Evolutionary conservation across 345 rosid species (phyloP).

Genomic region (Eucalyptus marginata): DNA sequence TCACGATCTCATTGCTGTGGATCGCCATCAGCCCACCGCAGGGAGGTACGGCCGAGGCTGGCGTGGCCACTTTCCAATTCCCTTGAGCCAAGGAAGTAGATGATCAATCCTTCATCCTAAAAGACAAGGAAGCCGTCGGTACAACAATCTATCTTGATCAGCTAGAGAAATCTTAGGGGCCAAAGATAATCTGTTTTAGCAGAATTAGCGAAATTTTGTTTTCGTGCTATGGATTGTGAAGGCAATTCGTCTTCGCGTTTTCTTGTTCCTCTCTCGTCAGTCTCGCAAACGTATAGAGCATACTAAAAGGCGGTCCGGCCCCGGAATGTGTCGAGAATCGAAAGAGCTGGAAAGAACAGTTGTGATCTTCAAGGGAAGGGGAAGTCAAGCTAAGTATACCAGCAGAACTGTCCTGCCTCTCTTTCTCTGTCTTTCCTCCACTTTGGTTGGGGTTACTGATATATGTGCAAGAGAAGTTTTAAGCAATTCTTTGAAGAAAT

Average conservation of each 20-base stretch:
- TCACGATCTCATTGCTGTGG: slow-evolving; percentile 76
- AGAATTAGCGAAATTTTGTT: background rate
- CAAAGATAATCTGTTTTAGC: background rate
- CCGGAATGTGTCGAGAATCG: background rate
- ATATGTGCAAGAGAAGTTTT: background rate
- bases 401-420: background rate
- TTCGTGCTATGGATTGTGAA: background rate
- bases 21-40: slow-evolving; percentile 54
- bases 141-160: background rate
- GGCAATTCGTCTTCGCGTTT: background rate
- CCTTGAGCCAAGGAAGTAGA: background rate
- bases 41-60: background rate
- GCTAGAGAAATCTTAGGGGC: background rate
- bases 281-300: background rate
- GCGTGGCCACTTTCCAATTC: background rate
- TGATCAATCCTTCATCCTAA: background rate
- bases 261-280: background rate
- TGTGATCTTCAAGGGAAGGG: background rate
- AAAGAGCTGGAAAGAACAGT: background rate
- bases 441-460: background rate
- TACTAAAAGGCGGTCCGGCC: background rate
- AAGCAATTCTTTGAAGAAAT: background rate
- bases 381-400: background rate
- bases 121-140: background rate
- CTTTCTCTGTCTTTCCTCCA: background rate